Base-by-base conservation (phyloP, 208 protist species). In the Trypanosoma lewisi region DNA sequence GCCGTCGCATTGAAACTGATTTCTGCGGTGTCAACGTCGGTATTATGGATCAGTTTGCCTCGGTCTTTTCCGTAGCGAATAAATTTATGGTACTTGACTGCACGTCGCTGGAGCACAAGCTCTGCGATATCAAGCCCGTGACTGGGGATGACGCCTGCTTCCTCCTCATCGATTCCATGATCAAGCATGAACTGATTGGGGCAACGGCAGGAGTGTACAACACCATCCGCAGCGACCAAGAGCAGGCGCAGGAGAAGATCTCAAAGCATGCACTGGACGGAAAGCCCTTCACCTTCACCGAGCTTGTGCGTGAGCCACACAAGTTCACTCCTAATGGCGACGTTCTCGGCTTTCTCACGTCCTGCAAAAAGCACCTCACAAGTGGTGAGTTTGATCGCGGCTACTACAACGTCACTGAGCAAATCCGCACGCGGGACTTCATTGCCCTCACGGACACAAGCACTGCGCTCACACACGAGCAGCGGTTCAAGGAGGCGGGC, bases 21-120 rank as follows among this genome's bases (percentile, higher is more conserved):
- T 97, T 80, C 70, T 91, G 83, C 37, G 80, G 84, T 27, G 80
- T 92, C 4, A 86, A 93, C 8, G 90, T 94, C 58, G 93, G 93
- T 59, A 96, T 97, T 73, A 96, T 96, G 93, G 93, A 96, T 61
- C 93, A 97, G 80, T 90, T 95, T 61, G 82, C 78, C 54, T 87
- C 86, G 3, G 85, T 69, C 48, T 76, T 96, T 17, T 63, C 89
- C 23, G 80, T 95, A 47, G 56, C 61, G 8, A 75, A 82, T 73
- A 80, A 78, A 63, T 92, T 87, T 64, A 83, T 92, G 72, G 81
- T 88, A 45, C 69, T 92, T 12, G 89, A 97, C 73, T 97, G 93
- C 77, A 67, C 75, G 47, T 68, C 78, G 16, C 73, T 85, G 28
- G 64, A 55, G n/a, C 84, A 76, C 67, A 74, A 79, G 57, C 51